Conservation (phyloP, 768 basidiomycete species). For the Butyriboletus loyo region DNA sequence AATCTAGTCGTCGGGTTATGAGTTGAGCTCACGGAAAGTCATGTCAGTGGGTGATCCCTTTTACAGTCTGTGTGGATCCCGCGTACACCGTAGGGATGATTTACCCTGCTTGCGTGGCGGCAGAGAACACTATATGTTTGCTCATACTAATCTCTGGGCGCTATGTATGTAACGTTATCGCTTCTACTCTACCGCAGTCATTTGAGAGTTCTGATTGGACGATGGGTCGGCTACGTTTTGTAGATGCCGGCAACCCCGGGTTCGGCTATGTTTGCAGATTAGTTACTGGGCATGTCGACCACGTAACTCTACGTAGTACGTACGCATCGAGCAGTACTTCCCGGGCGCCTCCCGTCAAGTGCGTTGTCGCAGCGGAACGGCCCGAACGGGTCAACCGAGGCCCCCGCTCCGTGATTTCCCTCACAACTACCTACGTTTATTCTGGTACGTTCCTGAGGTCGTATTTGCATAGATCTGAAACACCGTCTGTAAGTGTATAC, state of each 20-base stretch:
- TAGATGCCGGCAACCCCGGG: too few species aligned
- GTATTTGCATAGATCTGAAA: background rate
- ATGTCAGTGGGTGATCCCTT: background rate
- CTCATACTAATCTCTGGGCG: too few species aligned
- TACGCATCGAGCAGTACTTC: background rate
- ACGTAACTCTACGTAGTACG: background rate
- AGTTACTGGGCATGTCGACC: background rate
- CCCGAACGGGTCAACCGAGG: background rate
- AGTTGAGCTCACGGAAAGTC: background rate
- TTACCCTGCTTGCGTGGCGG: background rate
- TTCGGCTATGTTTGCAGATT: too few species aligned
- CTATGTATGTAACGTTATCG: too few species aligned
- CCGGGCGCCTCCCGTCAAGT: background rate
- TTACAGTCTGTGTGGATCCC: constrained; percentile 3
- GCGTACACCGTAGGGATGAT: background rate
- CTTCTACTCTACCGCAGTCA: too few species aligned
- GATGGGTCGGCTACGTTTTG: too few species aligned
- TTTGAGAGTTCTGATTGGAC: too few species aligned
- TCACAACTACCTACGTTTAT: background rate
- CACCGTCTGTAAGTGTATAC: background rate
- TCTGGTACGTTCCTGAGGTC: background rate
- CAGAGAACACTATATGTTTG: background rate
- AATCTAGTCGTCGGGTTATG: background rate
- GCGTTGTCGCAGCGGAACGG: background rate
- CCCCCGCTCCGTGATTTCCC: background rate